These are phyloP conservation scores for Tolypocladium pustulatum DNA, from an alignment of 2,329 filamentous ascomycete genomes.

Conservation along the genomic window DNA sequence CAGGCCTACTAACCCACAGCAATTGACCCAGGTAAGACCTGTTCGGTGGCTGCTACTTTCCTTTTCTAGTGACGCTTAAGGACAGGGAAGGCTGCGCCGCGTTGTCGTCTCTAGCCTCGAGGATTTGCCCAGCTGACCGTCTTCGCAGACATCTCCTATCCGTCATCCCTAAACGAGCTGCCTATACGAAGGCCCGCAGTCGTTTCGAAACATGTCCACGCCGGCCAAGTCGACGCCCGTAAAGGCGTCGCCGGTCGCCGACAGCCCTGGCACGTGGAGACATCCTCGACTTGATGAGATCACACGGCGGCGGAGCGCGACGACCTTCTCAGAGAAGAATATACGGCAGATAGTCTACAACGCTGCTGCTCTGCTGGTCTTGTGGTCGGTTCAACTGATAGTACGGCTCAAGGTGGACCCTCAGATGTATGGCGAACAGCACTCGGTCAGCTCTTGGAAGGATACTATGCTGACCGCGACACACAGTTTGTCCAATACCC, in stretches of 20 bases:
- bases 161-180: not conserved
- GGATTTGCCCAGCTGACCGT: not conserved
- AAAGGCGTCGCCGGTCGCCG: slow-evolving; percentile 27
- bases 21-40: slow-evolving; percentile 1
- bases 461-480: not conserved
- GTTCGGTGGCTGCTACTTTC: not conserved
- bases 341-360: slow-evolving; percentile 62
- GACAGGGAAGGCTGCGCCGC: not conserved
- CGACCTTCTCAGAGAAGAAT: slow-evolving; percentile 70
- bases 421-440: slow-evolving; percentile 24
- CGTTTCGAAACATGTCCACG: slow-evolving; percentile 16
- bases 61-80: not conserved
- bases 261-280: slow-evolving; percentile 73
- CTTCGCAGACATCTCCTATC: no score
- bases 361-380: slow-evolving; percentile 31
- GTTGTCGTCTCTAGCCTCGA: not conserved
- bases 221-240: slow-evolving; percentile 26
- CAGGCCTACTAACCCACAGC: slow-evolving; percentile 20
- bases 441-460: not conserved
- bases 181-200: not conserved
- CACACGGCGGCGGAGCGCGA: slow-evolving; percentile 64
- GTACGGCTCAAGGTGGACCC: slow-evolving; percentile 24
- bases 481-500: slow-evolving; percentile 18
- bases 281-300: slow-evolving; percentile 88
- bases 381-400: slow-evolving; percentile 25